phyloP scores from a whole-genome alignment of 2,329 filamentous ascomycete genomes.

The Aspergillus felis region DNA sequence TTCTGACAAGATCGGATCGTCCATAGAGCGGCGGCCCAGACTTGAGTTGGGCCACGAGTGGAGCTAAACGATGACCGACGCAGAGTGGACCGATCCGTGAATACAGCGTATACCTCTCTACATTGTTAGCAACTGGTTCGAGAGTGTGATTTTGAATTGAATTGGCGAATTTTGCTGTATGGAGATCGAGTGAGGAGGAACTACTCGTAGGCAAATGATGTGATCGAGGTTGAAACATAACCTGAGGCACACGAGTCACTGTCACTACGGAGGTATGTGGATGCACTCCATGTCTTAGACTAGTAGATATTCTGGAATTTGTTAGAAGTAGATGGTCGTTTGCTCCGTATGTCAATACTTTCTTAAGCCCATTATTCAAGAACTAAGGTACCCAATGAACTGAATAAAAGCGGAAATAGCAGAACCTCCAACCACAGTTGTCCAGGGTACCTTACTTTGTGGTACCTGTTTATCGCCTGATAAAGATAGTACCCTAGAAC shows the following conservation, averaged over 20 bases:
- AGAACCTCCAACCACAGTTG: neutral
- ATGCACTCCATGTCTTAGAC: neutral
- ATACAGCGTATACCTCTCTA: neutral
- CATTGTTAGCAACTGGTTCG: neutral
- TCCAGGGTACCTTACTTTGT: neutral
- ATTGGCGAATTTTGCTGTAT: neutral
- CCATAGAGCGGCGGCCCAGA: neutral
- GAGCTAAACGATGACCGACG: neutral
- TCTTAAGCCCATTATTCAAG: neutral
- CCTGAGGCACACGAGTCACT: neutral
- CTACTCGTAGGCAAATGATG: neutral
- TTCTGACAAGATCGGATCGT: neutral
- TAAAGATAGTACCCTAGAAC: neutral
- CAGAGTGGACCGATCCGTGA: neutral
- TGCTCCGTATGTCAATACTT: too few species aligned
- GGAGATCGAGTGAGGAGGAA: neutral
- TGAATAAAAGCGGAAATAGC: neutral
- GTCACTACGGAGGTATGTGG: neutral
- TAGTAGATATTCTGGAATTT: neutral
- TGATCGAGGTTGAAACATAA: neutral
- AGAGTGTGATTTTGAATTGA: neutral
- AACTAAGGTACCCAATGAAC: neutral
- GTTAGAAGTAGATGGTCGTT: neutral
- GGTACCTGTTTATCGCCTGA: neutral
- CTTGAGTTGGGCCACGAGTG: neutral